These are phyloP conservation scores for Dactylonectria estremocensis DNA, from an alignment of 2,329 filamentous ascomycete species.

Conservation along the genomic window DNA sequence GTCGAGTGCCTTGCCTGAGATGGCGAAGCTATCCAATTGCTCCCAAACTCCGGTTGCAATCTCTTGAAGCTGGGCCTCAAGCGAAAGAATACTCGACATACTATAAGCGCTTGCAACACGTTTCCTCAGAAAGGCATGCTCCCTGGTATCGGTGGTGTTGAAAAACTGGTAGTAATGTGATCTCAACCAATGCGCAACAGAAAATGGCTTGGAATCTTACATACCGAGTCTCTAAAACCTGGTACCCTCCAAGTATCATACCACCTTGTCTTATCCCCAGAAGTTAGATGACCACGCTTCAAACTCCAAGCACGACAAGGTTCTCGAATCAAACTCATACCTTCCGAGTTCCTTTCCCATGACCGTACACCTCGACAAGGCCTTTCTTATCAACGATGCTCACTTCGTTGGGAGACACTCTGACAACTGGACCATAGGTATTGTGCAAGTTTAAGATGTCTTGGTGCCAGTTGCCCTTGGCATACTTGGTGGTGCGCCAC, in stretches of 20 bases:
- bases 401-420: neutral
- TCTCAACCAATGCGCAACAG: neutral
- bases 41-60: neutral
- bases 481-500: neutral
- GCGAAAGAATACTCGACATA: neutral
- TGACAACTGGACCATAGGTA: neutral
- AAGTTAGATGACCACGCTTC: neutral
- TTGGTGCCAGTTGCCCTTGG: neutral
- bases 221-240: neutral
- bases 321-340: neutral
- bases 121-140: neutral
- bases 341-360: neutral
- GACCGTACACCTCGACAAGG: neutral
- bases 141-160: neutral
- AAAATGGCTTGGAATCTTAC: neutral
- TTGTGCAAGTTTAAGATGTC: neutral
- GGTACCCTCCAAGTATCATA: conserved; percentile 5
- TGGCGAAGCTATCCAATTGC: neutral
- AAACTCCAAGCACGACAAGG: too few species aligned
- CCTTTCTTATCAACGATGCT: neutral
- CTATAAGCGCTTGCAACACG: neutral
- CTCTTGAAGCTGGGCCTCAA: neutral
- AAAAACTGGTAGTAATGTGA: neutral
- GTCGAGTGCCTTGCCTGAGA: neutral
- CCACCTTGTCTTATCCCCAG: neutral